Base-by-base conservation (phyloP, 179 eudicot genomes). In the Silene vulgaris region DNA sequence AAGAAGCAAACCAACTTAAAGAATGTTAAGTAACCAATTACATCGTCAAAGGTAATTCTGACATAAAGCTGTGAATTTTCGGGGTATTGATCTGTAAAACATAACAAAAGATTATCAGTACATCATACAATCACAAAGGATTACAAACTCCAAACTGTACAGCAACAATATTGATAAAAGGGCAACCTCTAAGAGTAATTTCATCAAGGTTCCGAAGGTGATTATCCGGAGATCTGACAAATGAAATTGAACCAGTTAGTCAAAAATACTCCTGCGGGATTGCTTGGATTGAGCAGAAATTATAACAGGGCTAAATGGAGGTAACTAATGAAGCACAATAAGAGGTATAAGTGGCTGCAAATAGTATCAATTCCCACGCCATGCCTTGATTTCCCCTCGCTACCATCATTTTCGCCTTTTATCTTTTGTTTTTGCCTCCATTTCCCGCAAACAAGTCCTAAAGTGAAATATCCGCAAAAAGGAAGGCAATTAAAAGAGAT, bases 41-140 rank as follows among this genome's bases (percentile, higher is more conserved):
- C 99, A 92, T 89, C 88, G 12, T 86, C 87, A 56, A 95, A 68
- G 67, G 83, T 79, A 78, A 95, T 86, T 65, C 87, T 65, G 72
- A 95, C 81, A 80, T 86, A 95, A 48, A 86, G 89, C 75, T 90
- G 90, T 40, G 59, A 28, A 35, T 82, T 88, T 13, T 59, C 61
- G 21, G 88, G 82, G 78, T 84, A 83, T 81, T 88, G 86, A 77
- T 89, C 98, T 90, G 88, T 21, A 73, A 9, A 11, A 62, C 69
- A 76, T 45, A 9, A 35, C 19, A 14, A 19, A 37, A 45, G 32
- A 19, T 1, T 20, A 37, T 61, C 67, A 81, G n/a, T 70, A 60
- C 62, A 79, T 17, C 0, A 14, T 57, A 79, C 23, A 66, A 57
- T 8, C 64, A 9, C 23, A 12, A 35, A 26, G 7, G 75, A n/a